phyloP scores from a whole-genome alignment of 495 filamentous ascomycete genomes.

The Xylaria nigripes region DNA sequence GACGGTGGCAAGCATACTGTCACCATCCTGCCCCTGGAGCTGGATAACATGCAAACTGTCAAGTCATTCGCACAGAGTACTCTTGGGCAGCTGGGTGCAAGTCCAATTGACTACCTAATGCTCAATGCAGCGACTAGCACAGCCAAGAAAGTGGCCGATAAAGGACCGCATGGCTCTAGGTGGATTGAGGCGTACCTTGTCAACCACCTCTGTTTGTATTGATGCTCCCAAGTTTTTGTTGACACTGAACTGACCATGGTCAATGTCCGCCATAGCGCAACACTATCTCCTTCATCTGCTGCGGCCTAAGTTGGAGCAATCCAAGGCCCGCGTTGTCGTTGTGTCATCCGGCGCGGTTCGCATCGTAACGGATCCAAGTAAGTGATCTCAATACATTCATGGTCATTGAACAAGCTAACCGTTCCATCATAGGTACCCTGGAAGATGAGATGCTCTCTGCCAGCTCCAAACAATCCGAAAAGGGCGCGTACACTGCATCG shows the following conservation, averaged over 20 bases:
- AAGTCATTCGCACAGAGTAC: slow-evolving; percentile 31
- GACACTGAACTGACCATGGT: neutral
- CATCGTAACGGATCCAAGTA: slow-evolving; percentile 26
- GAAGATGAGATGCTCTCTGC: slow-evolving; percentile 27
- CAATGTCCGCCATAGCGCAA: slow-evolving; percentile 26
- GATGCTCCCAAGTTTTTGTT: neutral
- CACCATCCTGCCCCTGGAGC: slow-evolving; percentile 35
- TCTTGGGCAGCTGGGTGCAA: slow-evolving; percentile 29
- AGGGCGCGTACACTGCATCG: slow-evolving; percentile 25
- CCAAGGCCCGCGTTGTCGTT: slow-evolving; percentile 32
- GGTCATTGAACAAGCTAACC: neutral
- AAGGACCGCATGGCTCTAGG: slow-evolving; percentile 26
- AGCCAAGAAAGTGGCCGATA: slow-evolving; percentile 13
- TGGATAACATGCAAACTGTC: slow-evolving; percentile 28
- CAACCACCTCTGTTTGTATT: slow-evolving; percentile 35
- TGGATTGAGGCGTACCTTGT: slow-evolving; percentile 35
- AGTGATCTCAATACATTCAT: slow-evolving; percentile 1
- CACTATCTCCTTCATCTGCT: slow-evolving; percentile 38
- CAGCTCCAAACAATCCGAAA: slow-evolving; percentile 19
- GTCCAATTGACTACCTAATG: slow-evolving; percentile 33
- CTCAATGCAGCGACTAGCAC: slow-evolving; percentile 35
- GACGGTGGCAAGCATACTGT: slow-evolving; percentile 29
- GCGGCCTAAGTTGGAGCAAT: slow-evolving; percentile 30
- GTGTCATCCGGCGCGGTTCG: slow-evolving; percentile 35
- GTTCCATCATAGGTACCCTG: slow-evolving; percentile 12